Percentiles rank a stretch among this genome's conserved stretches.
Evolutionary conservation across 2,329 filamentous ascomycete species (phyloP).

Genomic region (Xylaria sp.): DNA sequence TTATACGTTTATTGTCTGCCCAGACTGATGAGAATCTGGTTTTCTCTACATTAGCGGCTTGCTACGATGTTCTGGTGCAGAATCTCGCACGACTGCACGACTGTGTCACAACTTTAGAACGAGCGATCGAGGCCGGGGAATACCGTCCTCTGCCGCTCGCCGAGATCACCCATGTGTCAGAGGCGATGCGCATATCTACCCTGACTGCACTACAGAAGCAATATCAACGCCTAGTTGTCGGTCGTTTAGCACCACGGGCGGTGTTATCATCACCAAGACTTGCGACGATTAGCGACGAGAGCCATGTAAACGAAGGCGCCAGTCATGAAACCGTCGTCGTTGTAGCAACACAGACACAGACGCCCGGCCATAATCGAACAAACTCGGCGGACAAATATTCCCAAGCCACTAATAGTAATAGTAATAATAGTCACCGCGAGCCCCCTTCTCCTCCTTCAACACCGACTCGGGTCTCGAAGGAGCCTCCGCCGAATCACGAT

Average conservation of each 20-base stretch:
- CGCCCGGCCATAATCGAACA: not conserved
- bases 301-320: not conserved
- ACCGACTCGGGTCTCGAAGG: constrained; percentile 31
- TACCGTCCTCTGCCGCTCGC: constrained; percentile 42
- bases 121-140: constrained; percentile 26
- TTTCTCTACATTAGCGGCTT: constrained; percentile 31
- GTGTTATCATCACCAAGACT: not conserved
- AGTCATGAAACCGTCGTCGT: not conserved
- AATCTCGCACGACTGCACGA: constrained; percentile 40
- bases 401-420: constrained; percentile 13
- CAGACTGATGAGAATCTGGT: not conserved
- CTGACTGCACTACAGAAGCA: constrained; percentile 44
- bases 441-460: constrained; percentile 44
- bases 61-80: constrained; percentile 39
- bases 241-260: constrained; percentile 40
- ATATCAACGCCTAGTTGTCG: constrained; percentile 44
- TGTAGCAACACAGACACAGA: not conserved
- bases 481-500: constrained; percentile 24
- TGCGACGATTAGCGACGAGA: not conserved
- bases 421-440: constrained; percentile 31
- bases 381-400: not conserved
- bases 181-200: constrained; percentile 41
- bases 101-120: constrained; percentile 39
- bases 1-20: not conserved
- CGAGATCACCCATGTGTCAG: constrained; percentile 43